phyloP scores from a whole-genome alignment of 2,329 filamentous ascomycete genomes.

The Claviceps humidiphila region DNA sequence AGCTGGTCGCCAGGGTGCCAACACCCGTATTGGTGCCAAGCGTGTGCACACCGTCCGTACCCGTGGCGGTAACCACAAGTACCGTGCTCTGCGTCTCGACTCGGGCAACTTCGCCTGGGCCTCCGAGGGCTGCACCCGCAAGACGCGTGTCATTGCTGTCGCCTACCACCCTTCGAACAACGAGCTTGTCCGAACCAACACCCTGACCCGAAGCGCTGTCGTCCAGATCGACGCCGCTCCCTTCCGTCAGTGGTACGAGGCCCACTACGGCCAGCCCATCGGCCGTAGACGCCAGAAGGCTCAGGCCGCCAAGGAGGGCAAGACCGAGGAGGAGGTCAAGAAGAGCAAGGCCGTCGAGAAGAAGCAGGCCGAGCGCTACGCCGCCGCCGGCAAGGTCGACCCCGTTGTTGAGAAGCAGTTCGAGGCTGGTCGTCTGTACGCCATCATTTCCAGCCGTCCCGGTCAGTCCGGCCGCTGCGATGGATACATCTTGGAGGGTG shows the following conservation, averaged over 20 bases:
- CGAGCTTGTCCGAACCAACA: slow-evolving; percentile 99
- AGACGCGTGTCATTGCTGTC: slow-evolving; percentile 97
- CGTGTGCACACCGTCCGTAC: slow-evolving; percentile 94
- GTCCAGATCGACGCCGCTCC: slow-evolving; percentile 97
- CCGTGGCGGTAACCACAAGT: slow-evolving; percentile 98
- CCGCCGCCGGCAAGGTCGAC: slow-evolving; percentile 85
- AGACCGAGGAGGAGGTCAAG: slow-evolving; percentile 60
- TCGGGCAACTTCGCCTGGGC: slow-evolving; percentile 99
- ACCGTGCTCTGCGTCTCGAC: slow-evolving; percentile 97
- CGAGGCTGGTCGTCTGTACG: slow-evolving; percentile 95
- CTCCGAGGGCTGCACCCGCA: slow-evolving; percentile 94
- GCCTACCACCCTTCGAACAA: slow-evolving; percentile 99
- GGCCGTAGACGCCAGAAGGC: slow-evolving; percentile 89
- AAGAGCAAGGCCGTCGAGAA: slow-evolving; percentile 93
- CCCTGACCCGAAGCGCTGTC: slow-evolving; percentile 96
- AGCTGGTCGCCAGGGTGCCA: slow-evolving; percentile 97
- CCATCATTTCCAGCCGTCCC: slow-evolving; percentile 81
- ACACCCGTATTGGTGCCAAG: slow-evolving; percentile 97
- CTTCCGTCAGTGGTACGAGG: slow-evolving; percentile 99
- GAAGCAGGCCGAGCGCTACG: slow-evolving; percentile 86
- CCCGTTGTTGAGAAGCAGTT: slow-evolving; percentile 91
- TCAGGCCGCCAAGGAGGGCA: slow-evolving; percentile 43
- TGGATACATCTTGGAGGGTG: slow-evolving; percentile 97
- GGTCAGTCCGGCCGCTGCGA: slow-evolving; percentile 95
- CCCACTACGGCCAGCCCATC: slow-evolving; percentile 87